A percentile compares a stretch with the other conserved stretches of the same genome.
These are phyloP conservation scores for Chaetothyriales sp. DNA, from an alignment of 2,329 filamentous ascomycete species.

Conservation along the genomic window DNA sequence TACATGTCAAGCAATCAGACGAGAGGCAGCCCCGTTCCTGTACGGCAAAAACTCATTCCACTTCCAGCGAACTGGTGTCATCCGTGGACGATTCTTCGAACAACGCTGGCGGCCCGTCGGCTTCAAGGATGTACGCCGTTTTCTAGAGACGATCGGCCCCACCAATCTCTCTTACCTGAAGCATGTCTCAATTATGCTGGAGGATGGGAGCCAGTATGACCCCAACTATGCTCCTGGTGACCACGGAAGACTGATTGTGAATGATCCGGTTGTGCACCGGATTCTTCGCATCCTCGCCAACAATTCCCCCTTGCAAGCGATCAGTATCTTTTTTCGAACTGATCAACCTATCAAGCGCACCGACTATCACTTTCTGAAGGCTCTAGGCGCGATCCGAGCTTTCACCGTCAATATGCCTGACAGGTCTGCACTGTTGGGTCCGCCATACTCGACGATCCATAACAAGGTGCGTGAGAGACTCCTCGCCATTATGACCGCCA, in stretches of 20 bases:
- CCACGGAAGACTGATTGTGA: conserved; percentile 30
- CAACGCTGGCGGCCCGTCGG: conserved; percentile 31
- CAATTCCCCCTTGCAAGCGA: conserved; percentile 27
- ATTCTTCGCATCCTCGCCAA: conserved; percentile 30
- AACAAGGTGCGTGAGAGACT: conserved; percentile 1
- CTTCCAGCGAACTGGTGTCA: conserved; percentile 25
- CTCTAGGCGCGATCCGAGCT: conserved; percentile 30
- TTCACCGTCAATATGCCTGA: conserved; percentile 24
- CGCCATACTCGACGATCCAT: not conserved
- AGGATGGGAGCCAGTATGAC: conserved; percentile 30
- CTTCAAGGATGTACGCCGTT: conserved; percentile 31
- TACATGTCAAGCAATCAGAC: conserved; percentile 30
- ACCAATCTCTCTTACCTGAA: conserved; percentile 33
- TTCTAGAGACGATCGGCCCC: conserved; percentile 33
- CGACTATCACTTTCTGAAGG: conserved; percentile 28
- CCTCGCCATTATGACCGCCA: conserved; percentile 4
- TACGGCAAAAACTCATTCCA: conserved; percentile 37
- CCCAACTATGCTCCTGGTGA: conserved; percentile 24
- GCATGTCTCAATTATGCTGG: conserved; percentile 29
- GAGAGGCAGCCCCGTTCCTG: conserved; percentile 33
- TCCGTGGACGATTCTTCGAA: conserved; percentile 28
- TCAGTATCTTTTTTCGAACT: conserved; percentile 30
- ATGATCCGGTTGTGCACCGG: conserved; percentile 32
- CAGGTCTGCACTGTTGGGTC: not conserved
- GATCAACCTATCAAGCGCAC: conserved; percentile 21